Evolutionary conservation across 2,329 filamentous ascomycete species (phyloP), one percentile per base, ranked within the genome.

Genomic region (Pseudogymnoascus sp.): DNA sequence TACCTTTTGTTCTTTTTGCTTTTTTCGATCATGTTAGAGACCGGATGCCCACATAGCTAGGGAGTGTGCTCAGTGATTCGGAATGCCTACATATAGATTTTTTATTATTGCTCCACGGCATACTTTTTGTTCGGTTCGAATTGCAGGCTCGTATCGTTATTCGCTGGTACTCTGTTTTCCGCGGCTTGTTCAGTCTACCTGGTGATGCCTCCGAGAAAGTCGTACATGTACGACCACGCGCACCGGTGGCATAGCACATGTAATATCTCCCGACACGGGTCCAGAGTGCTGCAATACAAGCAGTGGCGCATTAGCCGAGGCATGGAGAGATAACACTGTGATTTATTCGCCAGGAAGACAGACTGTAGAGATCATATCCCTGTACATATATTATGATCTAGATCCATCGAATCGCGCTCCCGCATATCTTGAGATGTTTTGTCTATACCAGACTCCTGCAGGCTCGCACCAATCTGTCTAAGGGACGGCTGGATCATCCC

Each of bases 281-380:
- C 5, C 41, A 47, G 41, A 47, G 22, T 47, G 22, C 20, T 6
- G 22, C 41, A 47, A 47, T 28, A 47, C 22, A 37, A 14, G 43
- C n/a, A 50, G 25, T 50, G 41, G 28, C 41, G 25, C 43, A 30
- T 50, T 30, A 50, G 25, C 43, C 43, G n/a, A 50, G 43, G 43
- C n/a, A 50, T 50, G 18, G 12, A 28, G 41, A 25, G 22, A 50
- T 50, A 12, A 8, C 25, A 50, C 43, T 30, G 25, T 50, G 43
- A 22, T 50, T 50, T 30, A 50, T 50, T 50, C 25, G 43, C 25
- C 43, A 50, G 43, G n/a, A 22, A 50, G 25, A 30, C 25, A 14
- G 43, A 50, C 43, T 50, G 43, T 50, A 50, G 43, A 50, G 43
- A 50, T 50, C 43, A 50, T 32, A 50, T 50, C 43, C 43, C 43